phyloP scores from a whole-genome alignment of 805 yeast species.

The Wickerhamiella siamensis region DNA sequence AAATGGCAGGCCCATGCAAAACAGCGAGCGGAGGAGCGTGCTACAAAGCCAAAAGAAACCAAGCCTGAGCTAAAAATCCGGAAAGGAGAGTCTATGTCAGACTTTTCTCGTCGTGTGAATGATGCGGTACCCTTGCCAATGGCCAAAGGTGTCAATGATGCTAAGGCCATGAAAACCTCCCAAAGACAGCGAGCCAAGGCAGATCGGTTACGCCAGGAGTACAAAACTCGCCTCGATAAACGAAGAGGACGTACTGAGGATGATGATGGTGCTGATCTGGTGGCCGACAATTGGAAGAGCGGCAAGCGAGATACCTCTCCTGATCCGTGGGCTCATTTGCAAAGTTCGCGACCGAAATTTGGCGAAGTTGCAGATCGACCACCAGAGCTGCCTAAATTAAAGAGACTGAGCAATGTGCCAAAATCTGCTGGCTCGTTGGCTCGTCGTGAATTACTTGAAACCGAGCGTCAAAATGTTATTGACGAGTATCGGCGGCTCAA shows the following conservation, averaged over 20 bases:
- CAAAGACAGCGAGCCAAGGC: conserved; percentile 18
- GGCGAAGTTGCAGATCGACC: conserved; percentile 31
- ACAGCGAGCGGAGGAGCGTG: conserved; percentile 3
- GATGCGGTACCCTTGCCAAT: conserved; percentile 28
- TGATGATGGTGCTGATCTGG: conserved; percentile 19
- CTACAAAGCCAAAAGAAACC: conserved; percentile 3
- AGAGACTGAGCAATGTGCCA: conserved; percentile 26
- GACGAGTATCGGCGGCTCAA: conserved; percentile 23
- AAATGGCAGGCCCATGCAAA: conserved; percentile 9
- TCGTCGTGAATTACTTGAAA: conserved; percentile 25
- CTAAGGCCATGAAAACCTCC: conserved; percentile 19
- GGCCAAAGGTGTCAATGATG: conserved; percentile 23
- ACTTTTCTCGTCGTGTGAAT: conserved; percentile 28
- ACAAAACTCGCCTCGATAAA: conserved; percentile 13
- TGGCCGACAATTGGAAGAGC: conserved; percentile 11
- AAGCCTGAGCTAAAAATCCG: conserved; percentile 16
- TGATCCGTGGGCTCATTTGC: conserved; percentile 30
- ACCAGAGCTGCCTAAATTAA: conserved; percentile 25
- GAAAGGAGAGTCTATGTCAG: conserved; percentile 27
- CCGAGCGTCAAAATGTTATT: conserved; percentile 27
- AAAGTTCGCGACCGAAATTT: conserved; percentile 26
- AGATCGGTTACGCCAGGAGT: conserved; percentile 17
- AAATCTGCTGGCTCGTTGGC: conserved; percentile 29
- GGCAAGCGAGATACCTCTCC: conserved; percentile 25
- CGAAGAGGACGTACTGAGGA: conserved; percentile 12